phyloP scores from a whole-genome alignment of 1,139 yeast species.

The Suhomyces terraborum region DNA sequence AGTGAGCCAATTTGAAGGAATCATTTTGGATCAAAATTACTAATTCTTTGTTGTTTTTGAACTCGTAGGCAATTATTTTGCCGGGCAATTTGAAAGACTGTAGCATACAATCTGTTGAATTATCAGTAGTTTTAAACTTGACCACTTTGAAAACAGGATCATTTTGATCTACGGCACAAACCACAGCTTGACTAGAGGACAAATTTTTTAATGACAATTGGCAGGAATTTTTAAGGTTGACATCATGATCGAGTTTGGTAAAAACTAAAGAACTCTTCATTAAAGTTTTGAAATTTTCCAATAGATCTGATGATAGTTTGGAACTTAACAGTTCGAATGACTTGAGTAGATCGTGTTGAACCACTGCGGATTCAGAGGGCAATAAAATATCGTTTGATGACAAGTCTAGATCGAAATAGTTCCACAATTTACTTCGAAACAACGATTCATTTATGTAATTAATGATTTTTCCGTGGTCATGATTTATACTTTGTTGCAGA shows the following conservation, averaged over 20 bases:
- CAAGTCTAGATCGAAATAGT: conserved; percentile 27
- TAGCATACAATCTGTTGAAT: too few species aligned
- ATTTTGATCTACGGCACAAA: conserved; percentile 12
- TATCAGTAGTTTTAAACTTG: conserved; percentile 3
- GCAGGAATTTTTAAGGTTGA: conserved; percentile 1
- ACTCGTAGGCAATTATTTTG: conserved; percentile 17
- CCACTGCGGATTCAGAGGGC: conserved; percentile 1
- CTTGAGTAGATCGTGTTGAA: conserved; percentile 12
- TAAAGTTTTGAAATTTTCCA: conserved; percentile 18
- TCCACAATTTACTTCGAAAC: conserved; percentile 27
- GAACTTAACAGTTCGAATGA: conserved; percentile 15
- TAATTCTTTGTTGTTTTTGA: conserved; percentile 17
- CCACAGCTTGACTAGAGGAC: conserved; percentile 3
- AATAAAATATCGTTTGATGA: conserved; percentile 21
- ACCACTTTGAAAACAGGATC: neutral
- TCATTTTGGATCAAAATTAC: conserved; percentile 16
- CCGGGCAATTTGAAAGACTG: conserved; percentile 4
- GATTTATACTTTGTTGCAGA: conserved; percentile 19
- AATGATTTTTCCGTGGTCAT: conserved; percentile 31
- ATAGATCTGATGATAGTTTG: conserved; percentile 15
- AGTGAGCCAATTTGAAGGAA: conserved; percentile 12
- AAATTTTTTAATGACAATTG: conserved; percentile 7
- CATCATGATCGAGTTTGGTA: neutral
- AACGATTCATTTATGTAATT: conserved; percentile 33
- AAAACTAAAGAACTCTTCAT: conserved; percentile 17